Conservation (phyloP, 192 early-diverging fungal genomes). For the Cetraspora pellucida region DNA sequence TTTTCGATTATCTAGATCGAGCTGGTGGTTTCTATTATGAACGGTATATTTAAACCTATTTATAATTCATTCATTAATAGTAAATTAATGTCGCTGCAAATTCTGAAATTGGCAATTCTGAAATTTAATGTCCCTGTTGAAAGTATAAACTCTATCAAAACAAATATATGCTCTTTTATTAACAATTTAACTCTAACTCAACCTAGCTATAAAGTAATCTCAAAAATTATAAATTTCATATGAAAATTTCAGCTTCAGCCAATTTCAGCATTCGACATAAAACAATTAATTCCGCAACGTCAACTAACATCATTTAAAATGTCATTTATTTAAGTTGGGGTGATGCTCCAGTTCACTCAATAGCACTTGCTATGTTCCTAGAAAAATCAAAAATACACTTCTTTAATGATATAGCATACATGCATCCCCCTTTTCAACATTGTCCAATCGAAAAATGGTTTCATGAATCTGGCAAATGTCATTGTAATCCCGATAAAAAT, state of each 20-base stretch:
- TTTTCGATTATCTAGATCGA: constrained; percentile 69
- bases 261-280: too few species aligned
- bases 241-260: too few species aligned
- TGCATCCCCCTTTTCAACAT: constrained; percentile 68
- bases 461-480: constrained; percentile 48
- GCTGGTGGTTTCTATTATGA: constrained; percentile 89
- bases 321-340: constrained; percentile 57
- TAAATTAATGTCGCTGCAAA: not conserved
- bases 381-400: constrained; percentile 69
- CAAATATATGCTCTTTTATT: too few species aligned
- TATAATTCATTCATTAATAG: not conserved
- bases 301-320: not conserved
- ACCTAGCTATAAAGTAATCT: too few species aligned
- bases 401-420: constrained; percentile 76
- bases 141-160: too few species aligned
- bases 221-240: too few species aligned
- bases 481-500: constrained; percentile 53
- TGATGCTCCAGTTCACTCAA: constrained; percentile 76
- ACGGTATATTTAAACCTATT: constrained; percentile 43
- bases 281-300: too few species aligned
- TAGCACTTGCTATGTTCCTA: constrained; percentile 65
- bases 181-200: too few species aligned
- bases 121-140: too few species aligned
- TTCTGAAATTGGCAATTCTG: too few species aligned
- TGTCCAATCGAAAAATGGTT: constrained; percentile 64